Evolutionary conservation across 2,329 filamentous ascomycete species (phyloP), one percentile per base, ranked within the genome.

Genomic region (Stagonosporopsis chrysanthemi): DNA sequence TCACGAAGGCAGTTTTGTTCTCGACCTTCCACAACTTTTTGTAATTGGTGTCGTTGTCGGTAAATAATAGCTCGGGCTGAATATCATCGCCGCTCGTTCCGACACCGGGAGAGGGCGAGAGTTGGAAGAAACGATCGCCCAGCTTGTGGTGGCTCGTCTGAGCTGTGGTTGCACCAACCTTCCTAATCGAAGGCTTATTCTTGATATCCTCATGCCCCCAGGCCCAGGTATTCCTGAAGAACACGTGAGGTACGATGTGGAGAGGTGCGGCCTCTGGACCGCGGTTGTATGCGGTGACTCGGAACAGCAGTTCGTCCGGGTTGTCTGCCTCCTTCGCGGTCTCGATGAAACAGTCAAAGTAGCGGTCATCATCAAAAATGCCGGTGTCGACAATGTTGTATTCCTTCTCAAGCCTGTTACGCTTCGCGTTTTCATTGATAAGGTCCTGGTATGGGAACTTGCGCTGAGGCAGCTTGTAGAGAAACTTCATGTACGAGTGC

Each of bases 401-500:
- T 74, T 98, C 94, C 44, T 86, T 86, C 62, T 97, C 93, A 67
- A 87, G 75, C 75, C 89, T 91, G 53, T 84, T 84, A 63, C 93
- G 86, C 65, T 83, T 86, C 40, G 88, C 92, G 73, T 97, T 98
- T 72, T 96, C 91, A 63, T 91, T 82, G 64, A 96, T 81, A 43
- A 98, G 82, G 64, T 97, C 88, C 76, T 97, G 84, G 81, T 98
- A 98, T 2, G 94, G 95, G 71, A 98, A 98, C 62, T 89, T 87
- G 69, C 85, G 86, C 78, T 98, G 94, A 0, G 95, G 95, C 70
- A 97, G 96, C 78, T 98, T 98, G 85, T 98, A 98, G 66, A 98
- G 88, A 73, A 88, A 96, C 78, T 98, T 98, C 94, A 98, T 98
- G 82, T 98, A 98, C 26, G 94, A 96, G 78, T 97, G 93, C 90